Base-by-base conservation (phyloP, 1,284 basidiomycete species). In the Ustilago sp. region DNA sequence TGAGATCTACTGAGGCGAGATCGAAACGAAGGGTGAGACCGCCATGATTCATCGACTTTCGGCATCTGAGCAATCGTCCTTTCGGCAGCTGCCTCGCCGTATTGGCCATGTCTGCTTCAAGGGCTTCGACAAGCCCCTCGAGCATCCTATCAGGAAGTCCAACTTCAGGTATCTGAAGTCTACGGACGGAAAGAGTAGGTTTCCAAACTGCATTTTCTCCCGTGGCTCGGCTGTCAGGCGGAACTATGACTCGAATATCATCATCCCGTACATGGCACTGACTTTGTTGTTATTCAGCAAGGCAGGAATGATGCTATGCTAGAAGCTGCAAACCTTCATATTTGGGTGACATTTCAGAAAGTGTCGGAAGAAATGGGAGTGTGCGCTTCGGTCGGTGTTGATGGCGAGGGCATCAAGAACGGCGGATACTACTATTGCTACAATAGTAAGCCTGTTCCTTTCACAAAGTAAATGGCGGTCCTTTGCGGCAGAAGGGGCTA, bases 121-220 rank as follows among this genome's bases (percentile, higher is more conserved):
- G 8, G 51, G 51, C 15, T 53, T 36, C 17, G 51, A 53, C 28
- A 34, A 35, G 28, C 34, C 34, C 9, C 13, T 53, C 17, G 51
- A 35, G 31, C 51, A 53, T 36, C 51, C 51, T 9, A n/a, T 35
- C 32, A 9, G 15, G 7, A 12, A 53, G 51, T 35, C 32, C 28
- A 19, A 53, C 51, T 53, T 53, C 51, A 53, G 19, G 6, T 53
- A 53, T 17, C 51, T 53, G 8, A 53, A 35, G 32, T 53, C 51
- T 35, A 5, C 31, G 7, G 51, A 53, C 17, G 51, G 51, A 13
- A 53, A 53, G 19, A 31, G 51, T 53, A n/a, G 9, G 51, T 53
- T 17, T 13, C 19, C n/a, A 43, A 17, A 12, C 15, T 17, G 13
- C 6, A 43, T 17, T 17, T 17, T 15, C n/a, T 43, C 6, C 13